Percentiles rank a stretch among this genome's conserved stretches.
phyloP scores from a whole-genome alignment of 257 asterid species.

The Solanum raphanifolium region DNA sequence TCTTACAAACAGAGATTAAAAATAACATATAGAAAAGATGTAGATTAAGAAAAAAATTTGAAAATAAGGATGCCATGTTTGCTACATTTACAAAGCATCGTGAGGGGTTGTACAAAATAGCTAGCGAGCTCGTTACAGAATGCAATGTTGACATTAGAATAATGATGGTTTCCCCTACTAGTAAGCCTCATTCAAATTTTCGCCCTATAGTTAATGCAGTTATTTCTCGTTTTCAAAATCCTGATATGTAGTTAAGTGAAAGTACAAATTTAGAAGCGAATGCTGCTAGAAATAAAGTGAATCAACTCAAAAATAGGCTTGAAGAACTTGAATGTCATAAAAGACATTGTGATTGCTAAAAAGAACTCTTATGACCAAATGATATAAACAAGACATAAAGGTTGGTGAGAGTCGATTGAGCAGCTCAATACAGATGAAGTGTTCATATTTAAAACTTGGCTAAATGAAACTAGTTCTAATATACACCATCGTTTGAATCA shows the following conservation, averaged over 20 bases:
- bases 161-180: slow-evolving; percentile 22
- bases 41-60: too few relatives aligned
- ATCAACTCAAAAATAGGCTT: neutral
- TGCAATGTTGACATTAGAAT: slow-evolving; percentile 25
- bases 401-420: neutral
- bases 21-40: too few relatives aligned
- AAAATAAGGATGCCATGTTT: slow-evolving; percentile 7
- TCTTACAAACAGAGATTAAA: too few relatives aligned
- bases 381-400: neutral
- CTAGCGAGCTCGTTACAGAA: slow-evolving; percentile 3
- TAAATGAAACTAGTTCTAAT: neutral
- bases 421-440: neutral
- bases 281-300: too few relatives aligned
- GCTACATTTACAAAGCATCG: slow-evolving; percentile 27
- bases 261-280: too few relatives aligned
- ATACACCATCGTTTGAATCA: neutral
- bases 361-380: neutral
- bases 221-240: neutral
- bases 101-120: slow-evolving; percentile 6
- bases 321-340: neutral
- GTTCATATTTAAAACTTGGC: neutral
- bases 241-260: neutral
- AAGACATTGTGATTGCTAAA: neutral
- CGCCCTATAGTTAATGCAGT: slow-evolving; percentile 22
- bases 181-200: slow-evolving; percentile 30